These are phyloP conservation scores for Atkinsonella hypoxylon DNA, from an alignment of 2,329 filamentous ascomycete genomes.

Conservation along the genomic window DNA sequence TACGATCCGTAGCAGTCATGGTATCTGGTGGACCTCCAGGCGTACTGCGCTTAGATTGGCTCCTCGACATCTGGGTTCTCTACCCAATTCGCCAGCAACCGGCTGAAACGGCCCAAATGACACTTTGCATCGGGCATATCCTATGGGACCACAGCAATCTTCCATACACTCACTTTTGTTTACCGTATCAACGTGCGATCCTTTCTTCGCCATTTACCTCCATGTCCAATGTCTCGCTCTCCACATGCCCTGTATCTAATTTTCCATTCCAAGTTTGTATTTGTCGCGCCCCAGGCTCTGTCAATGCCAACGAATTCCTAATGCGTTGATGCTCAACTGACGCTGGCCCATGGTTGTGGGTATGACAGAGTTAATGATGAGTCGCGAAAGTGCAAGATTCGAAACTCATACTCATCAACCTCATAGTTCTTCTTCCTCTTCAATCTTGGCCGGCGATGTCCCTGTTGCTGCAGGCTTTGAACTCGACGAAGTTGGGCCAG, in stretches of 20 bases:
- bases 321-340: not conserved
- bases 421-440: conserved; percentile 31
- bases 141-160: not conserved
- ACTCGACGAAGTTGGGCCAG: conserved; percentile 11
- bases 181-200: not conserved
- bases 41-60: not conserved
- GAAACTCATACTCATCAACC: not conserved
- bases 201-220: not conserved
- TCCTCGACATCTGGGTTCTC: not conserved
- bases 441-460: conserved; percentile 15
- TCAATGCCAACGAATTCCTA: not conserved
- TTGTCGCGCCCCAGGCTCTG: not conserved
- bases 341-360: not conserved
- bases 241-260: not conserved
- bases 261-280: not conserved
- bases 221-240: not conserved
- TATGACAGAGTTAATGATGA: not conserved
- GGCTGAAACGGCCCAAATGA: not conserved
- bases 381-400: not conserved
- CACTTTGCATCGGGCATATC: not conserved
- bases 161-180: not conserved
- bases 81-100: conserved; percentile 2
- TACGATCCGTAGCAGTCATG: not conserved
- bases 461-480: conserved; percentile 12
- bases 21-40: not conserved